Percentiles rank a stretch among this genome's conserved stretches.
phyloP scores from a whole-genome alignment of 2,329 filamentous ascomycete species.

The Fusarium metavorans region DNA sequence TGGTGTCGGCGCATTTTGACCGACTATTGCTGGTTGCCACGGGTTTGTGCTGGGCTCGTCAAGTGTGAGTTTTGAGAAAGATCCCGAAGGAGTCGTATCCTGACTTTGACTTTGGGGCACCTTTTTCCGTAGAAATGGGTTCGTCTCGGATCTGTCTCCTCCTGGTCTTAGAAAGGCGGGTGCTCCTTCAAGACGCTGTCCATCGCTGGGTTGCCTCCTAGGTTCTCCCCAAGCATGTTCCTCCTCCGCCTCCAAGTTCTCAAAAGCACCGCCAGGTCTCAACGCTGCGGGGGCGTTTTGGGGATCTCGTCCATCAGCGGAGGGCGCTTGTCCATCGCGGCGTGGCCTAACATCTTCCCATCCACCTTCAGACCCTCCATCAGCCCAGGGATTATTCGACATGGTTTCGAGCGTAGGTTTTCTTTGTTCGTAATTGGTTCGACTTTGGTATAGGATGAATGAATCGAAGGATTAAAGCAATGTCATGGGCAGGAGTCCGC shows the following conservation, averaged over 20 bases:
- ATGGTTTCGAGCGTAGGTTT: slow-evolving; percentile 8
- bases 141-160: slow-evolving; percentile 57
- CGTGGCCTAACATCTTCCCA: slow-evolving; percentile 42
- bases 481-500: slow-evolving; percentile 19
- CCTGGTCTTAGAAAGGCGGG: slow-evolving; percentile 52
- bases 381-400: slow-evolving; percentile 43
- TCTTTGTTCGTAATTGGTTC: neutral
- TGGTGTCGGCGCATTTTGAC: slow-evolving; percentile 29
- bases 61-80: slow-evolving; percentile 58
- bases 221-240: slow-evolving; percentile 50
- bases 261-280: slow-evolving; percentile 46
- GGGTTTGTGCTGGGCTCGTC: slow-evolving; percentile 55
- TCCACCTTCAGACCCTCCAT: slow-evolving; percentile 34
- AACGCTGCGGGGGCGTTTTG: slow-evolving; percentile 48
- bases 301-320: neutral
- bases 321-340: slow-evolving; percentile 20
- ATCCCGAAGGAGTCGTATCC: slow-evolving; percentile 48
- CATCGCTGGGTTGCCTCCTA: slow-evolving; percentile 30
- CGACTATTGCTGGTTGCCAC: slow-evolving; percentile 47
- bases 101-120: slow-evolving; percentile 43
- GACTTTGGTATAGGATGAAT: slow-evolving; percentile 2
- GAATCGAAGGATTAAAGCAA: slow-evolving; percentile 9
- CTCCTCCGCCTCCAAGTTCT: slow-evolving; percentile 40
- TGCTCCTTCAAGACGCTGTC: slow-evolving; percentile 31
- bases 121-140: slow-evolving; percentile 66